A percentile compares a stretch with the other conserved stretches of the same genome.
Conservation (phyloP, 2,329 filamentous ascomycete genomes). For the Ascochyta pisi region DNA sequence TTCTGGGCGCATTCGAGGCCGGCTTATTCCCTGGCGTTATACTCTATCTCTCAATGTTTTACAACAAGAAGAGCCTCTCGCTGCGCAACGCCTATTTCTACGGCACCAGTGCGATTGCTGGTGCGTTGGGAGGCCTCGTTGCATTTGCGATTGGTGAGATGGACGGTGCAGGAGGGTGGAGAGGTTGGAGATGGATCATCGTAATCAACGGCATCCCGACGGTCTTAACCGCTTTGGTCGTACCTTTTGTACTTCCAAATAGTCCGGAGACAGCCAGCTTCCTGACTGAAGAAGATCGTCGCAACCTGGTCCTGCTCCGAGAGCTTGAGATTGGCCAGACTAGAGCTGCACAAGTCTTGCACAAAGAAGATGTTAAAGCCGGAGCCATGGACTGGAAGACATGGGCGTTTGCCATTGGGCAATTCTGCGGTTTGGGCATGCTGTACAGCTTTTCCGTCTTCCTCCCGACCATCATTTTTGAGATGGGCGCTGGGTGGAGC, state of each 20-base stretch:
- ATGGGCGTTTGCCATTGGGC: constrained; percentile 53
- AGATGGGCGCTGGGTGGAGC: constrained; percentile 34
- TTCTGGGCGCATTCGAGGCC: constrained; percentile 41
- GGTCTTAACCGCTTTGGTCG: constrained; percentile 48
- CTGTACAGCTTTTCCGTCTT: constrained; percentile 38
- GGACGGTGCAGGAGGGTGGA: constrained; percentile 30
- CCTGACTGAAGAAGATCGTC: constrained; percentile 34
- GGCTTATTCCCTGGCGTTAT: constrained; percentile 38
- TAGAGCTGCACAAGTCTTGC: constrained; percentile 54
- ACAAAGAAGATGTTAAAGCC: constrained; percentile 56
- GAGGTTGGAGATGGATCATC: constrained; percentile 43
- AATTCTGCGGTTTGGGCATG: constrained; percentile 43
- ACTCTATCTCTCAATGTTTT: constrained; percentile 38
- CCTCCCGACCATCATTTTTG: constrained; percentile 41
- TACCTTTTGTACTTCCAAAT: constrained; percentile 61
- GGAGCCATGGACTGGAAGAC: constrained; percentile 51
- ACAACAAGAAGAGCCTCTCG: constrained; percentile 54
- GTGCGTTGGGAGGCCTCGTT: constrained; percentile 57
- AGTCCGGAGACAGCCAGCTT: constrained; percentile 49
- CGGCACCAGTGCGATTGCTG: constrained; percentile 60
- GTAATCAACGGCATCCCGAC: constrained; percentile 41
- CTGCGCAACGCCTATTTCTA: constrained; percentile 61
- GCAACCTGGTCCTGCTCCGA: constrained; percentile 27
- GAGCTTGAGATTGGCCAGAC: constrained; percentile 54
- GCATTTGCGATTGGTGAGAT: constrained; percentile 39